Percentiles rank a stretch among this genome's conserved stretches.
Conservation (phyloP, 768 basidiomycete species). For the Scleroderma bovista region DNA sequence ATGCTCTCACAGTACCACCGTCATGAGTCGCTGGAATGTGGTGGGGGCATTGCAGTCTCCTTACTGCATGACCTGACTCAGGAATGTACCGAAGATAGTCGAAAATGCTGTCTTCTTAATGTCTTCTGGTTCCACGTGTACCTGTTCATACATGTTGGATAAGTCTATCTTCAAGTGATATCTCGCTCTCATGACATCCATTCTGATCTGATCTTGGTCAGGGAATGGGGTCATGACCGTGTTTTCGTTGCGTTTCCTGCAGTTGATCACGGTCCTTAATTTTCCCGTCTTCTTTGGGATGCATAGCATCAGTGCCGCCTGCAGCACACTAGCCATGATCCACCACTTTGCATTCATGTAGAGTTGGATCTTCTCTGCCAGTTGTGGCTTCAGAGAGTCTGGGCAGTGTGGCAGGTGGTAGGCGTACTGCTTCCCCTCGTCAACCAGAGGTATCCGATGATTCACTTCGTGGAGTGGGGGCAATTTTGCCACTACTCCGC, state of each 20-base stretch:
- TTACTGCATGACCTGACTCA: slow-evolving; percentile 39
- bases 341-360: slow-evolving; percentile 35
- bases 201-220: slow-evolving; percentile 24
- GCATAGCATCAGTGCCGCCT: slow-evolving; percentile 14
- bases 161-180: slow-evolving; percentile 37
- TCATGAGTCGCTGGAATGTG: slow-evolving; percentile 2
- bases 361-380: neutral
- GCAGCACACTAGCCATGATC: slow-evolving; percentile 2
- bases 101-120: slow-evolving; percentile 22
- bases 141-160: slow-evolving; percentile 39
- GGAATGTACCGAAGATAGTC: slow-evolving; percentile 22
- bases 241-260: slow-evolving; percentile 35
- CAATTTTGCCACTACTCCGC: neutral
- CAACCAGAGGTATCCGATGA: slow-evolving; percentile 3
- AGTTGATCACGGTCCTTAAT: slow-evolving; percentile 32
- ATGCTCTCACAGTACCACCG: slow-evolving; percentile 4
- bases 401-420: neutral
- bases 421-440: slow-evolving; percentile 8
- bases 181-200: slow-evolving; percentile 28
- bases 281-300: slow-evolving; percentile 30
- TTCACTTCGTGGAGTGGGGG: neutral
- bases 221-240: slow-evolving; percentile 16
- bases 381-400: neutral
- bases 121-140: slow-evolving; percentile 27
- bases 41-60: slow-evolving; percentile 20